Evolutionary conservation across 768 basidiomycete genomes (phyloP), one percentile per base, ranked within the genome.

Genomic region (Termitomyces eurrhizus): DNA sequence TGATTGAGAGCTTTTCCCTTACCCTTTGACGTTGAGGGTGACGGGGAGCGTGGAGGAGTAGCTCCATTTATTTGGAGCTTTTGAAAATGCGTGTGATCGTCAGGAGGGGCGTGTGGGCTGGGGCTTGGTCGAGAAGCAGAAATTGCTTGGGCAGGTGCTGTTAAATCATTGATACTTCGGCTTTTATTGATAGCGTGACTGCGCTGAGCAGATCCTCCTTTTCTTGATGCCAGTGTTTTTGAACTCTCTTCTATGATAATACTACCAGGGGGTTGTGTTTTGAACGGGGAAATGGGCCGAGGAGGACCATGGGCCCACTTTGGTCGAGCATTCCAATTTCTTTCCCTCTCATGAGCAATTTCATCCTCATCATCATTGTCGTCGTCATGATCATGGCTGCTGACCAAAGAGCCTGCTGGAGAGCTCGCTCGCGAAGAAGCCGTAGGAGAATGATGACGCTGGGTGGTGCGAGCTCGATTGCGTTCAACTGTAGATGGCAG

Each of bases 311-410:
- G 63, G 21, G 72, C 68, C 86, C 86, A 87, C 54, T 75, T 79
- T 7, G 84, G 86, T 41, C 77, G 81, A 8, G 86, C 80, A 69
- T 87, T 85, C 88, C 87, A 89, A 65, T 89, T 89, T 52, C 84
- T 77, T 70, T 89, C 87, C 52, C 86, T 79, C 64, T 81, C 79
- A 51, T 72, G 69, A 9, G 66, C 54, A 33, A 65, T 52, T 42
- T 73, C 68, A 14, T 59, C 29, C 29, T 4, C 29, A 29, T 29
- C 29, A 4, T 29, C 29, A 4, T 29, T 4, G 29, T 29, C 29
- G 29, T 29, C 29, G 4, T 73, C 67, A 18, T 64, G 65, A 3
- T 67, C 74, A 14, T 70, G 75, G 35, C 64, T 66, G 45, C 73
- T 75, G 14, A 37, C 63, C 37, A 73, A 58, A 24, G 78, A 80